Percentiles rank a stretch among this genome's conserved stretches.
Conservation (phyloP, 129 eudicot species). For the Rutidosis leptorrhynchoides region DNA sequence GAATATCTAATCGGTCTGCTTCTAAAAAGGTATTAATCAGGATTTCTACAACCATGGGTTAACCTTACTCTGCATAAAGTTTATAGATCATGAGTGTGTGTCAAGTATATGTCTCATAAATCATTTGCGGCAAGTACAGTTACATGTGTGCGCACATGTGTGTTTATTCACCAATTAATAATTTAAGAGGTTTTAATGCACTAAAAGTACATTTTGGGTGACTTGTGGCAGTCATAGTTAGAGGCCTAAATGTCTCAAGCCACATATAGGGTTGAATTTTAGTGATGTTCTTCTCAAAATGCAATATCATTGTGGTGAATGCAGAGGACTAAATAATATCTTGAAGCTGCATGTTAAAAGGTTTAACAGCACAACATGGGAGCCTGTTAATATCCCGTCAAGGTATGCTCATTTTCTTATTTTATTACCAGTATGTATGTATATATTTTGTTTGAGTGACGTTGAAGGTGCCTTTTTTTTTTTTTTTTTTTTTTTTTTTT, state of each 20-base stretch:
- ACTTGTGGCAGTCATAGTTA: neutral
- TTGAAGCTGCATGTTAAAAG: slow-evolving; percentile 71
- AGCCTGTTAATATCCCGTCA: slow-evolving; percentile 71
- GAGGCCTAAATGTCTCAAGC: neutral
- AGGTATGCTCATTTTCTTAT: slow-evolving; percentile 55
- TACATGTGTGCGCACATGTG: neutral
- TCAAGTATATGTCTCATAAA: neutral
- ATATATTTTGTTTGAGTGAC: neutral
- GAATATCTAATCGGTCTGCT: no score
- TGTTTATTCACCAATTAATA: neutral
- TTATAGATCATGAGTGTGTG: neutral
- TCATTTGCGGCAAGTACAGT: neutral
- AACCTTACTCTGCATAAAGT: neutral
- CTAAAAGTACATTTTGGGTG: neutral
- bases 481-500: no score
- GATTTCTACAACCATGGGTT: no score
- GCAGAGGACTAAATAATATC: slow-evolving; percentile 91
- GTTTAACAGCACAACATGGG: slow-evolving; percentile 66
- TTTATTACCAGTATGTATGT: neutral
- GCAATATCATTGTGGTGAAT: slow-evolving; percentile 25
- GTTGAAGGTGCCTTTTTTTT: no score
- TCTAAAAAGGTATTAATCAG: no score
- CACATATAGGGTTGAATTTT: neutral
- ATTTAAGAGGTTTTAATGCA: slow-evolving; percentile 9
- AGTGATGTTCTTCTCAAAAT: neutral